Conservation (phyloP, 2,329 filamentous ascomycete species). For the Diaporthe citriasiana region DNA sequence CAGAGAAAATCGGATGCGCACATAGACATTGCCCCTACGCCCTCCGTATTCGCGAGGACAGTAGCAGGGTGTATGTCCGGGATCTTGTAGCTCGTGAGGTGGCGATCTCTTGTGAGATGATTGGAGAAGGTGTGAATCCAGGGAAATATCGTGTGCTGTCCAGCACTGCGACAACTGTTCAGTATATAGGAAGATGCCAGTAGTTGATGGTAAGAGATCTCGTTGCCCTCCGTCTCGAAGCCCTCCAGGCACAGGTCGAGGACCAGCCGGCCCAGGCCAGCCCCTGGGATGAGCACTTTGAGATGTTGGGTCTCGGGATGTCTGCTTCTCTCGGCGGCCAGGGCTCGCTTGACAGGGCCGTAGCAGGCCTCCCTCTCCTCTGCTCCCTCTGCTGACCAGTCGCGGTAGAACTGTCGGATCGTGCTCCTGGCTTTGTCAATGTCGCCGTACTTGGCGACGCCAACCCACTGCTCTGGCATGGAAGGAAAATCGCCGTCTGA, state of each 20-base stretch:
- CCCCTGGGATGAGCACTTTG: slow-evolving; percentile 87
- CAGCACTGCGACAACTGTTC: slow-evolving; percentile 72
- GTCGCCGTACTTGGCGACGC: slow-evolving; percentile 79
- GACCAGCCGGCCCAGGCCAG: slow-evolving; percentile 88
- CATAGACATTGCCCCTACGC: slow-evolving; percentile 85
- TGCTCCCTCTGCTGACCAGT: slow-evolving; percentile 87
- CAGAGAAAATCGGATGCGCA: slow-evolving; percentile 92
- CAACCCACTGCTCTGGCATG: slow-evolving; percentile 76
- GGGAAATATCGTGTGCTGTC: slow-evolving; percentile 82
- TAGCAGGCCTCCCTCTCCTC: slow-evolving; percentile 84
- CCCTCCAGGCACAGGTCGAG: slow-evolving; percentile 86
- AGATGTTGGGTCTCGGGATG: slow-evolving; percentile 53
- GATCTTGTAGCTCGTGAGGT: slow-evolving; percentile 79
- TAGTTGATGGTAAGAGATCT: slow-evolving; percentile 98
- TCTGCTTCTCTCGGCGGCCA: slow-evolving; percentile 64
- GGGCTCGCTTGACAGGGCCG: slow-evolving; percentile 76
- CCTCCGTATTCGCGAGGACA: slow-evolving; percentile 57
- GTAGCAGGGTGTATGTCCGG: slow-evolving; percentile 84
- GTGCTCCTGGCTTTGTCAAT: slow-evolving; percentile 94
- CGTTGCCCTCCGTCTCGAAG: slow-evolving; percentile 86
- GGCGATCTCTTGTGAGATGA: slow-evolving; percentile 78
- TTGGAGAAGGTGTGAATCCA: slow-evolving; percentile 94
- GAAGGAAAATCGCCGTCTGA: slow-evolving; percentile 56
- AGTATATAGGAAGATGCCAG: slow-evolving; percentile 84
- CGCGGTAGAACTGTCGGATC: slow-evolving; percentile 92